A percentile compares a stretch with the other conserved stretches of the same genome.
Conservation (phyloP, 306 rosid species). For the Elaeagnus macrophylla region DNA sequence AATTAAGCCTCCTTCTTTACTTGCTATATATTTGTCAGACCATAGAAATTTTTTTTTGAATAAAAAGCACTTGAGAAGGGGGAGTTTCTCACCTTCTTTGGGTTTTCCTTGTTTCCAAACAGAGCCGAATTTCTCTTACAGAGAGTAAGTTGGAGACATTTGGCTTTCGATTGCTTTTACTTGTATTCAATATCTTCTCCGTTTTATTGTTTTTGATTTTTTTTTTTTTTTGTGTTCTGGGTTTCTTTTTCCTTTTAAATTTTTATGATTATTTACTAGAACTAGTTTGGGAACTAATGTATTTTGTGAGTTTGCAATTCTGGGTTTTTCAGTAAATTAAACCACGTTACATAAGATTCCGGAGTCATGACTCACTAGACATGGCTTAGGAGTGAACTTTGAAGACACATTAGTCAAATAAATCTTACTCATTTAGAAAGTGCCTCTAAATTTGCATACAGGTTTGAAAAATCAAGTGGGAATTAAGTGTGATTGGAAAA, state of each 20-base stretch:
- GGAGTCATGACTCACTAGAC: not conserved
- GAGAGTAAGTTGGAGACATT: constrained; percentile 45
- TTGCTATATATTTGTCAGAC: not conserved
- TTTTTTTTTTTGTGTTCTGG: not conserved
- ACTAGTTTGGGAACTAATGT: not conserved
- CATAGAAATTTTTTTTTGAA: too few species aligned
- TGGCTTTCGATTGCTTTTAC: constrained; percentile 37
- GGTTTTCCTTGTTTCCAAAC: constrained; percentile 50
- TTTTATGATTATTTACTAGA: not conserved
- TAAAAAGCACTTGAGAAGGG: not conserved
- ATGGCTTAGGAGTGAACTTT: not conserved
- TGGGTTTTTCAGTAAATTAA: constrained; percentile 5
- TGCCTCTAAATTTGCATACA: not conserved
- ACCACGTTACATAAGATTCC: not conserved
- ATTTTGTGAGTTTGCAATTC: constrained; percentile 14
- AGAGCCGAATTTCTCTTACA: not conserved
- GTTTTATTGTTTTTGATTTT: not conserved
- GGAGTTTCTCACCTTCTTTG: constrained; percentile 30
- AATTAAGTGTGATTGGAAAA: not conserved
- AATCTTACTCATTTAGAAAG: not conserved
- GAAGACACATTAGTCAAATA: not conserved
- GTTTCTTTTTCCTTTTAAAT: constrained; percentile 7
- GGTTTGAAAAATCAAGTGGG: not conserved
- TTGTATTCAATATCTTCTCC: constrained; percentile 52
- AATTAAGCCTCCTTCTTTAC: constrained; percentile 3